Base-by-base conservation (phyloP, 1,284 basidiomycete species). In the Xerocomus cyaneibrunnescens region DNA sequence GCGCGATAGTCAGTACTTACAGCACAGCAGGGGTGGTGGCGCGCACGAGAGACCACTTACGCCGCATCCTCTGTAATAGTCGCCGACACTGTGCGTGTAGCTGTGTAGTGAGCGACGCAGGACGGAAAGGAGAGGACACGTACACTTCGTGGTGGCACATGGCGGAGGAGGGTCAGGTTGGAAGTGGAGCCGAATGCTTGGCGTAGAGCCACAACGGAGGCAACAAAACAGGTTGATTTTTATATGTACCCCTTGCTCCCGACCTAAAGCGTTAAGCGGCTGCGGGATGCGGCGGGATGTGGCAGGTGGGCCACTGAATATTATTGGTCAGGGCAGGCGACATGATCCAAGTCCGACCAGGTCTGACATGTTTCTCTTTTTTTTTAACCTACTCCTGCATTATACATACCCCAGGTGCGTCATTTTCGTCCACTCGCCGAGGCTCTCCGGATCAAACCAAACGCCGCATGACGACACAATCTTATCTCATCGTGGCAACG, bases 91-190 rank as follows among this genome's bases (percentile, higher is more conserved):
- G 60, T 51, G n/a, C 46, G 47, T 47, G 39, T 41, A 34, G 32
- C 5, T 22, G 52, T 45, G 51, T 42, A 59, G 52, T 17, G 7
- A 54, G 46, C 51, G 43, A 23, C 13, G 0, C 21, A 6, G 16
- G 8, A 1, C 12, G 5, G 3, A 37, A 25, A n/a, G n/a, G 16
- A 21, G 3, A 8, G 14, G 25, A 27, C 59, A 47, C 80, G 60
- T 57, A 83, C 81, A 82, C 71, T 74, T 81, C 77, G 69, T 83
- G 79, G 55, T 75, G 75, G 69, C 81, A 83, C 81, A 83, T 83
- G 6, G 47, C 17, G 51, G 46, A 58, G 5, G 10, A 10, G 10
- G 27, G 27, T 27, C 27, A n/a, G n/a, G n/a, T n/a, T n/a, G 22
- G 43, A n/a, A 5, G 23, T 32, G 17, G 31, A 41, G n/a, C 36